A percentile compares a stretch with the other conserved stretches of the same genome.
These are phyloP conservation scores for Huntiella bhutanensis DNA, from an alignment of 2,329 filamentous ascomycete species.

Conservation along the genomic window DNA sequence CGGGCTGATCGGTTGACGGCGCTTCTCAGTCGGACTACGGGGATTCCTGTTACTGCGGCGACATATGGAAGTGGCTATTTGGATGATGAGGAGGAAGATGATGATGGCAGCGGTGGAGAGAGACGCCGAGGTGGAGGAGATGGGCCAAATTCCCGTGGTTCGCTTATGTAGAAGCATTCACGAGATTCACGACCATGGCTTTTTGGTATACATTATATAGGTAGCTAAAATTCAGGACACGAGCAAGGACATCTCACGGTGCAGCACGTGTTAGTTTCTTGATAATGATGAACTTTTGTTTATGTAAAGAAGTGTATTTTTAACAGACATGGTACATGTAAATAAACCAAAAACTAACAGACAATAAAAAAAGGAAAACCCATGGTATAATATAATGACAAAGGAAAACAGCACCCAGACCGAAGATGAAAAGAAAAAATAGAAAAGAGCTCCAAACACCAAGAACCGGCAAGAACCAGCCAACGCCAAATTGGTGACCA, in stretches of 20 bases:
- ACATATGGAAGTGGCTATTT: not conserved
- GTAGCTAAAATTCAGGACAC: no score
- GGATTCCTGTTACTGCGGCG: conserved; percentile 1
- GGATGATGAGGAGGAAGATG: not conserved
- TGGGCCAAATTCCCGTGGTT: no score
- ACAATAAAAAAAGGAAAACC: not conserved
- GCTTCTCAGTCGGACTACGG: conserved; percentile 3
- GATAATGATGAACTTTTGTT: conserved; percentile 1
- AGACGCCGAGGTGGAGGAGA: no score
- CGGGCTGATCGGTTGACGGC: conserved; percentile 5
- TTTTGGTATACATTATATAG: no score
- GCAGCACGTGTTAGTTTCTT: not conserved
- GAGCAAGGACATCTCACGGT: no score
- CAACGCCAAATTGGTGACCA: no score
- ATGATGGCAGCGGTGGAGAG: not conserved
- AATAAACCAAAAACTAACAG: not conserved
- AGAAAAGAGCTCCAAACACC: conserved; percentile 3
- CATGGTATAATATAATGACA: conserved; percentile 1
- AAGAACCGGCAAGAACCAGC: no score
- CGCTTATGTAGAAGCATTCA: no score
- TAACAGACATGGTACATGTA: not conserved
- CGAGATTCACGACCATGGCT: no score
- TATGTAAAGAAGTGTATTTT: not conserved
- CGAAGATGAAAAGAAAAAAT: conserved; percentile 1
- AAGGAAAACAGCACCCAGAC: conserved; percentile 8